Percentiles rank a stretch among this genome's conserved stretches.
These are phyloP conservation scores for Nannochloropsis salina DNA, from an alignment of 108 stramenopile genomes.

Conservation along the genomic window DNA sequence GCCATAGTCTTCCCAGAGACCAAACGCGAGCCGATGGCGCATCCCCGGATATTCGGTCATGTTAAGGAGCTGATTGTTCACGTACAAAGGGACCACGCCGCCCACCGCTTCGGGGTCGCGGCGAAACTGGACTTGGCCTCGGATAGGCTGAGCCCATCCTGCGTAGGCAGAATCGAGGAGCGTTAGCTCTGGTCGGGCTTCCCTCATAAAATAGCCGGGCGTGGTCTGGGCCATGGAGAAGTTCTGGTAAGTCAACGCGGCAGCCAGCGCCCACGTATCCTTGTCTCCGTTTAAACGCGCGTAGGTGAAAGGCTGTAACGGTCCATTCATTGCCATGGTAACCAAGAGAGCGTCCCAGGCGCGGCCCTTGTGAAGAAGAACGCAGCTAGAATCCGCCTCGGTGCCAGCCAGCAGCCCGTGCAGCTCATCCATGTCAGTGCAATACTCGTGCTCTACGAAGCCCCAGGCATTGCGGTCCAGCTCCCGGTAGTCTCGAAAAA, in stretches of 20 bases:
- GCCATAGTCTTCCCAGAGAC: slow-evolving; percentile 1
- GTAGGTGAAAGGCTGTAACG: background rate
- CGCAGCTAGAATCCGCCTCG: background rate
- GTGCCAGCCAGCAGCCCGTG: background rate
- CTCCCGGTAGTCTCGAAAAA: slow-evolving; percentile 1
- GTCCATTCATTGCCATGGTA: background rate
- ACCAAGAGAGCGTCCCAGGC: background rate
- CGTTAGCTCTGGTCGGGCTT: background rate
- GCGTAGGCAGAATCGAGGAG: slow-evolving; percentile 6
- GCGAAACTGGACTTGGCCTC: slow-evolving; percentile 4
- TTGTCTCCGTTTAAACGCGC: background rate
- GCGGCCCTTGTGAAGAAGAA: slow-evolving; percentile 5
- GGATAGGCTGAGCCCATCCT: background rate
- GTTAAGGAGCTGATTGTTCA: background rate
- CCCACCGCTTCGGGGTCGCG: background rate
- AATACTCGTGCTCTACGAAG: background rate
- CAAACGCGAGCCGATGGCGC: background rate
- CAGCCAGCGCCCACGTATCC: slow-evolving; percentile 1
- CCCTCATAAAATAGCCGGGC: background rate
- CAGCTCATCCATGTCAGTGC: slow-evolving; percentile 15
- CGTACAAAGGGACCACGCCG: background rate
- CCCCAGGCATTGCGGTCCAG: background rate
- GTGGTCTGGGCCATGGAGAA: background rate
- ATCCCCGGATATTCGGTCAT: background rate
- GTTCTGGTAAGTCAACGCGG: background rate